phyloP scores from a whole-genome alignment of 805 yeast genomes.

The Ogataea nakhonphanomensis region DNA sequence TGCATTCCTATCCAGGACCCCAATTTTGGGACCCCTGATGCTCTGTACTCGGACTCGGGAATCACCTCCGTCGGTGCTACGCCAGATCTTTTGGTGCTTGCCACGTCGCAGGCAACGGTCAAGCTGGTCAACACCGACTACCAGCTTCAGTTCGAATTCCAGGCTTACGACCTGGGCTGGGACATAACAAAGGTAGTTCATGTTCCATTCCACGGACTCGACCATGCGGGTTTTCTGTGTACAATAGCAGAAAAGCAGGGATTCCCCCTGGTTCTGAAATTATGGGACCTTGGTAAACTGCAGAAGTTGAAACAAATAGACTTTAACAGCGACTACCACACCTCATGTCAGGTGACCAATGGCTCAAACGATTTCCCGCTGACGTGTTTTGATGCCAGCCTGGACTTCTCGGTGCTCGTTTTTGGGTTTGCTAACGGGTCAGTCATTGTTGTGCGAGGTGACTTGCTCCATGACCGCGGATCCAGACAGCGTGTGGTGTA shows the following conservation, averaged over 20 bases:
- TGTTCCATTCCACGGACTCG: slow-evolving; percentile 28
- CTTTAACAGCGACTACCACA: slow-evolving; percentile 43
- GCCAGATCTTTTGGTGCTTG: slow-evolving; percentile 53
- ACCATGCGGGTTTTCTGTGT: slow-evolving; percentile 43
- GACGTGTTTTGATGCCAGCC: slow-evolving; percentile 55
- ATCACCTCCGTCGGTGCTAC: slow-evolving; percentile 63
- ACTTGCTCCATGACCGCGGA: slow-evolving; percentile 82
- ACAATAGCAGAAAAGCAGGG: slow-evolving; percentile 78
- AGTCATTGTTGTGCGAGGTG: slow-evolving; percentile 82
- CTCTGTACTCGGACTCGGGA: slow-evolving; percentile 76
- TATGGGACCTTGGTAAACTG: slow-evolving; percentile 68
- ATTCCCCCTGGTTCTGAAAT: slow-evolving; percentile 58
- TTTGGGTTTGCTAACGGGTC: slow-evolving; percentile 84
- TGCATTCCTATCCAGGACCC: slow-evolving; percentile 85
- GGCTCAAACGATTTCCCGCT: slow-evolving; percentile 79
- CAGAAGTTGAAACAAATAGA: slow-evolving; percentile 32
- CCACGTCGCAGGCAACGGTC: slow-evolving; percentile 50
- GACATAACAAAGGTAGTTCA: slow-evolving; percentile 55
- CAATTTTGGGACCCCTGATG: slow-evolving; percentile 51
- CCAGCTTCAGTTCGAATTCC: slow-evolving; percentile 46
- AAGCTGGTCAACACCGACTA: slow-evolving; percentile 55
- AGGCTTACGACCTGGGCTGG: slow-evolving; percentile 64
- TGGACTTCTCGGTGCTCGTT: slow-evolving; percentile 60
- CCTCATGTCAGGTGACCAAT: slow-evolving; percentile 61
- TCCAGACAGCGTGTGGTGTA: slow-evolving; percentile 80